Conservation (phyloP, 805 yeast species). For the Brettanomyces nanus region DNA sequence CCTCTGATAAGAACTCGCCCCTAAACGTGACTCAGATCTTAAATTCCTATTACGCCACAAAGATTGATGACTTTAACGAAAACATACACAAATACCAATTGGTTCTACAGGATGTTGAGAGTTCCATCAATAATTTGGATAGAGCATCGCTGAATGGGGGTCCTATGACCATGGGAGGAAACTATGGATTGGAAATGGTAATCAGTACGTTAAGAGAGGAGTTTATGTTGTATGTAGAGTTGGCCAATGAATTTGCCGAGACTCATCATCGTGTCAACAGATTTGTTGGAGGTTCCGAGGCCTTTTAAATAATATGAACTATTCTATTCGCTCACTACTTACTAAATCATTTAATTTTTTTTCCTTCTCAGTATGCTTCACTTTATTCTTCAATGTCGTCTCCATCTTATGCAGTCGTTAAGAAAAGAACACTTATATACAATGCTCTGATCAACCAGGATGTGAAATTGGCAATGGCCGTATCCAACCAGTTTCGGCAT, state of each 20-base stretch:
- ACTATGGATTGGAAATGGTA: slow-evolving; percentile 39
- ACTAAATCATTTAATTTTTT: background rate
- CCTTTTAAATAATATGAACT: slow-evolving; percentile 8
- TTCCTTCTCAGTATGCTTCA: background rate
- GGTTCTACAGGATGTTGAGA: slow-evolving; percentile 48
- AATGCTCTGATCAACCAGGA: slow-evolving; percentile 13
- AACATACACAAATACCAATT: slow-evolving; percentile 43
- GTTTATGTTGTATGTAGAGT: slow-evolving; percentile 63
- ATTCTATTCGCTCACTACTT: background rate
- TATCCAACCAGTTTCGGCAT: slow-evolving; percentile 11
- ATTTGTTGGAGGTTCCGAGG: slow-evolving; percentile 13
- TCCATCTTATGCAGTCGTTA: background rate
- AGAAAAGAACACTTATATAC: slow-evolving; percentile 11
- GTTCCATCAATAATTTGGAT: slow-evolving; percentile 54
- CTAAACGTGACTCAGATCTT: slow-evolving; percentile 44
- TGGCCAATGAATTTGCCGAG: slow-evolving; percentile 67
- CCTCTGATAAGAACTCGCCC: slow-evolving; percentile 26
- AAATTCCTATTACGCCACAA: slow-evolving; percentile 42
- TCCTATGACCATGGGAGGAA: slow-evolving; percentile 23
- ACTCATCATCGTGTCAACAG: slow-evolving; percentile 46
- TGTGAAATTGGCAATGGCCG: slow-evolving; percentile 11
- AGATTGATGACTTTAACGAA: slow-evolving; percentile 31
- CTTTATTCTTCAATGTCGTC: background rate
- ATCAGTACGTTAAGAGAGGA: slow-evolving; percentile 60
- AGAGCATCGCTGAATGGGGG: slow-evolving; percentile 25